Evolutionary conservation across 495 filamentous ascomycete genomes (phyloP).

Genomic region (Xylaria nigripes): DNA sequence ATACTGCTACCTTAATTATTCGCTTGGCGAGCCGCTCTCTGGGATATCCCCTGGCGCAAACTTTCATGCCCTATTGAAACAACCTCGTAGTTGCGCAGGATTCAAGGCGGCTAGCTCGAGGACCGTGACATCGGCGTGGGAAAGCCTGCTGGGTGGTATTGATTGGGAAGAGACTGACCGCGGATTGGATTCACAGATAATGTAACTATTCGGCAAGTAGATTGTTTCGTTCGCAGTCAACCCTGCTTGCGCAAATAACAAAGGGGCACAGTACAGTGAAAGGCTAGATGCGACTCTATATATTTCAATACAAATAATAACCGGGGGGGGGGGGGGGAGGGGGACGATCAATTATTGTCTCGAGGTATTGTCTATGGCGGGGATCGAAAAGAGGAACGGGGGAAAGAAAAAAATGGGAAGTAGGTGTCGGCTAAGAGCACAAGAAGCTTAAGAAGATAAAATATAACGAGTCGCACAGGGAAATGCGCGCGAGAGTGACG

Average conservation of each 20-base stretch:
- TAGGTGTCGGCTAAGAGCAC: background rate
- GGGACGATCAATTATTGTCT: background rate
- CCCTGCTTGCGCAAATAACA: background rate
- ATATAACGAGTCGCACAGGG: slow-evolving; percentile 5
- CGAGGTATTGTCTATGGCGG: background rate
- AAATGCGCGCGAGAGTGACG: slow-evolving; percentile 9
- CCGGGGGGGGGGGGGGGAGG: no score
- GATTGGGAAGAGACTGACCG: background rate
- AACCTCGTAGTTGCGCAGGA: slow-evolving; percentile 1
- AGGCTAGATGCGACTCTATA: background rate
- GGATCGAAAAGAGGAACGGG: background rate
- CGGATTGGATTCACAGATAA: slow-evolving; percentile 2
- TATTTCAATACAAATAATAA: background rate
- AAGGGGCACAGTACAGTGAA: background rate
- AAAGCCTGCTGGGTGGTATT: slow-evolving; percentile 2
- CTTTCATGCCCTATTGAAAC: background rate
- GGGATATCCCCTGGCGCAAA: background rate
- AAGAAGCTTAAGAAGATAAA: slow-evolving; percentile 9
- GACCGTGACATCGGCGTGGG: slow-evolving; percentile 6
- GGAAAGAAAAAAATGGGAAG: background rate
- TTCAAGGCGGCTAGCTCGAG: slow-evolving; percentile 1
- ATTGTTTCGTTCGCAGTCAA: background rate
- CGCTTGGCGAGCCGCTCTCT: slow-evolving; percentile 2
- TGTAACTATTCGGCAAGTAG: background rate
- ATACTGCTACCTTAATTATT: slow-evolving; percentile 12